A percentile compares a stretch with the other conserved stretches of the same genome.
Conservation (phyloP, 2,329 filamentous ascomycete species). For the Phyllosticta capitalensis region DNA sequence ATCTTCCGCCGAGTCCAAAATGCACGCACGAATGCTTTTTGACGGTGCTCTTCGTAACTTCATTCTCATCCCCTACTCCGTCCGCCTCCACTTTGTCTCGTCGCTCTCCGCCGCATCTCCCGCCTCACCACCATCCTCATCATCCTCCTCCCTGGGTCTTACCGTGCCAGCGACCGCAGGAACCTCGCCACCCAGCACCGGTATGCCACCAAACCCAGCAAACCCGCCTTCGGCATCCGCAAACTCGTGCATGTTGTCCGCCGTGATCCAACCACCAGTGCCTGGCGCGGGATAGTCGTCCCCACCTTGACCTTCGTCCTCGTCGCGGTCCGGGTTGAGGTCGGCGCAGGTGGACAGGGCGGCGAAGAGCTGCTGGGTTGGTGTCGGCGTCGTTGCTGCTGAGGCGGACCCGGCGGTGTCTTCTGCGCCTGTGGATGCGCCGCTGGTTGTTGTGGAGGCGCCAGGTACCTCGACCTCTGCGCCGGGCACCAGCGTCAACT, state of each 20-base stretch:
- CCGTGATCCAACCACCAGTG: conserved; percentile 77
- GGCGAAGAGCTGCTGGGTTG: conserved; percentile 48
- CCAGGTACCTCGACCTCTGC: conserved; percentile 13
- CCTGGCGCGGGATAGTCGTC: conserved; percentile 41
- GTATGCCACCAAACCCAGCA: conserved; percentile 17
- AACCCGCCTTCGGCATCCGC: conserved; percentile 32
- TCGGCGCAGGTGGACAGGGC: conserved; percentile 68
- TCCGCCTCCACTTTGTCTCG: conserved; percentile 30
- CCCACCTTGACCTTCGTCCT: conserved; percentile 47
- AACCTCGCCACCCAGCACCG: conserved; percentile 15
- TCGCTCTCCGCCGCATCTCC: neutral
- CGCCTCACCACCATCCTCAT: conserved; percentile 17
- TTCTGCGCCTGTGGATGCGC: neutral
- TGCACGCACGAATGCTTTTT: too few species aligned
- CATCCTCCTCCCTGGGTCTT: conserved; percentile 22
- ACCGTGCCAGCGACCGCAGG: conserved; percentile 31
- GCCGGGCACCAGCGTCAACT: conserved; percentile 55
- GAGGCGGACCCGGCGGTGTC: conserved; percentile 16
- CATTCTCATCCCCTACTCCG: conserved; percentile 14
- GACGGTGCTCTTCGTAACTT: too few species aligned
- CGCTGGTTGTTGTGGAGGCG: conserved; percentile 8
- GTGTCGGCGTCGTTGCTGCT: conserved; percentile 11
- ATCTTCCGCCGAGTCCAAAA: too few species aligned
- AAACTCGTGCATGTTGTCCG: conserved; percentile 78
- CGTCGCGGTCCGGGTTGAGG: conserved; percentile 60